phyloP scores from a whole-genome alignment of 306 rosid species.

The Dryas alaskensis region DNA sequence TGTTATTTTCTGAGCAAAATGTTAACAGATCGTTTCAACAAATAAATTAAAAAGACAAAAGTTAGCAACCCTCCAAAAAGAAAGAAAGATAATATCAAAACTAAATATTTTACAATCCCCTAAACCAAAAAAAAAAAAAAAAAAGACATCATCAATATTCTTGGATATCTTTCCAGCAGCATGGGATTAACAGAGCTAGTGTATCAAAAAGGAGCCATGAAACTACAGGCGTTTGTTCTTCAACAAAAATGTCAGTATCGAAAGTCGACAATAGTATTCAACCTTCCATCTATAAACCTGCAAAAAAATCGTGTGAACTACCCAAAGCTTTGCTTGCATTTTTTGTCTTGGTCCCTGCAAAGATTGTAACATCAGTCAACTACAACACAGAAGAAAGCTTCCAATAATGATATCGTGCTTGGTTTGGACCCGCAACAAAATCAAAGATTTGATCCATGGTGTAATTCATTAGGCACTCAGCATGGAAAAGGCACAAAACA shows the following conservation, averaged over 20 bases:
- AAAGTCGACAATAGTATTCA: not conserved
- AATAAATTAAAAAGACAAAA: not conserved
- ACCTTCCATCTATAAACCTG: conserved; percentile 45
- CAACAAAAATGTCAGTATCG: not conserved
- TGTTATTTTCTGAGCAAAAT: no score
- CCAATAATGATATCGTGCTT: not conserved
- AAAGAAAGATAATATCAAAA: not conserved
- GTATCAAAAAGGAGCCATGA: not conserved
- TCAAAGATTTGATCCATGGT: not conserved
- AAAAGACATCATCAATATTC: not conserved
- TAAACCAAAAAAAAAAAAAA: not conserved
- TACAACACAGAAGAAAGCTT: conserved; percentile 8
- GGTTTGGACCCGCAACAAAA: not conserved
- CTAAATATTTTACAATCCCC: not conserved
- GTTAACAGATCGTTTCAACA: not conserved
- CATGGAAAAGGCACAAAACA: not conserved
- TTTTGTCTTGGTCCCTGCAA: conserved; percentile 51
- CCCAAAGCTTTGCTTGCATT: conserved; percentile 32
- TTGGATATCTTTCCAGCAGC: not conserved
- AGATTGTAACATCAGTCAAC: not conserved
- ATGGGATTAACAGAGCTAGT: not conserved
- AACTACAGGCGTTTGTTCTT: not conserved
- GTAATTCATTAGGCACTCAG: not conserved
- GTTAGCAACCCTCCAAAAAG: no score
- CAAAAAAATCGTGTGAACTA: conserved; percentile 44